Base-by-base conservation (phyloP, 345 rosid genomes). In the Rhodamnia argentea region DNA sequence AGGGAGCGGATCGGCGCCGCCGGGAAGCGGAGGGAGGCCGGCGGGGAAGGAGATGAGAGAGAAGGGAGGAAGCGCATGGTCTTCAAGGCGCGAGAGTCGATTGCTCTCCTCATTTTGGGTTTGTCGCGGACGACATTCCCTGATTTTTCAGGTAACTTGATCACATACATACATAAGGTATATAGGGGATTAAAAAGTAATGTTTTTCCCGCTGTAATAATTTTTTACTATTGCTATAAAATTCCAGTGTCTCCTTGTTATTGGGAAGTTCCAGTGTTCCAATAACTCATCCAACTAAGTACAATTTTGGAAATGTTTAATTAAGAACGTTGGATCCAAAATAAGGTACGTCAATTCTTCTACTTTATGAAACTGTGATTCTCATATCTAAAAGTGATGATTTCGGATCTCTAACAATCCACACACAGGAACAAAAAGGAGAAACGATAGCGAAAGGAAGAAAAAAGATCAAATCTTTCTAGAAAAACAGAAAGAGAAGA, bases 391-490 rank as follows among this genome's bases (percentile, higher is more conserved):
- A 37, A 37, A 2, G 40, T 37, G 40, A 37, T 37, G 40, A 37
- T 37, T 37, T 42, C 44, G 64, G 70, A 97, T 97, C 52, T 86
- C 86, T 44, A 62, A 27, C 42, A 52, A 85, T 60, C 81, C n/a
- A 53, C 60, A 16, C 52, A 47, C 12, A 55, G 8, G 9, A 51
- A 70, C 37, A n/a, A 54, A 22, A 54, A 54, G 23, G 26, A 57
- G 82, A 56, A 50, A 51, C 52, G 13, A 85, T 54, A 88, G 70
- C 14, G 47, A 70, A 60, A 82, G 55, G 57, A 84, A 84, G 18
- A 55, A 3, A 27, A 81, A 86, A 60, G 27, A 82, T 83, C 13
- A 26, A 85, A 74, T 76, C 83, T 53, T 40, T 47, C 0, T 51
- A 2, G 37, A 26, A 18, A 9, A 37, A 42, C 58, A 24, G 12